phyloP scores from a whole-genome alignment of 2,329 filamentous ascomycete species.

The Claviceps sp. region DNA sequence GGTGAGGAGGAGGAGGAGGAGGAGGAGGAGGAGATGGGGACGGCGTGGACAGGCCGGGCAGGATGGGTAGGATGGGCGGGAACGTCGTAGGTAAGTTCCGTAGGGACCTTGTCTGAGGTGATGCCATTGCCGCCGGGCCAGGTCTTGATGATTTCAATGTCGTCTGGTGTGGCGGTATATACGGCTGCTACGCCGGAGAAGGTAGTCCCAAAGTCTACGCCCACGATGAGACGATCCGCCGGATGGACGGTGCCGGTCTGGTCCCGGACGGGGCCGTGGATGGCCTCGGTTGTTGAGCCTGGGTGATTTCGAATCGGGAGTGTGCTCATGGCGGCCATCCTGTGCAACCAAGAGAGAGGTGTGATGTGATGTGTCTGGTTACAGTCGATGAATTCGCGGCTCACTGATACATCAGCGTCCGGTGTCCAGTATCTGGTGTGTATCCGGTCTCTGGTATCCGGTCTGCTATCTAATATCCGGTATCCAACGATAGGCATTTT shows the following conservation, averaged over 20 bases:
- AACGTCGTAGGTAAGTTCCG: conserved; percentile 55
- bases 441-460: no score
- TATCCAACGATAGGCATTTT: no score
- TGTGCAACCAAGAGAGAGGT: no score
- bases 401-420: no score
- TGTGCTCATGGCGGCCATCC: conserved; percentile 34
- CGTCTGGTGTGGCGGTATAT: conserved; percentile 63
- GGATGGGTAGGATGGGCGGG: conserved; percentile 11
- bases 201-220: conserved; percentile 75
- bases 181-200: conserved; percentile 66
- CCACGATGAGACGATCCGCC: conserved; percentile 58
- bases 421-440: no score
- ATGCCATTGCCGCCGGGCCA: conserved; percentile 78
- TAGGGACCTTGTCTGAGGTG: conserved; percentile 78
- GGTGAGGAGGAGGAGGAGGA: no score
- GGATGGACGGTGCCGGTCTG: conserved; percentile 35
- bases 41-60: no score
- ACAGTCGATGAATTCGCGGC: no score
- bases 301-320: conserved; percentile 35
- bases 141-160: conserved; percentile 71
- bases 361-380: no score
- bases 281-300: conserved; percentile 46
- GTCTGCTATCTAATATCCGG: no score
- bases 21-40: no score
- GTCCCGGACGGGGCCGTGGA: conserved; percentile 47